Percentiles rank a stretch among this genome's conserved stretches.
These are phyloP conservation scores for Blastomyces silverae DNA, from an alignment of 2,329 filamentous ascomycete species.

Conservation along the genomic window DNA sequence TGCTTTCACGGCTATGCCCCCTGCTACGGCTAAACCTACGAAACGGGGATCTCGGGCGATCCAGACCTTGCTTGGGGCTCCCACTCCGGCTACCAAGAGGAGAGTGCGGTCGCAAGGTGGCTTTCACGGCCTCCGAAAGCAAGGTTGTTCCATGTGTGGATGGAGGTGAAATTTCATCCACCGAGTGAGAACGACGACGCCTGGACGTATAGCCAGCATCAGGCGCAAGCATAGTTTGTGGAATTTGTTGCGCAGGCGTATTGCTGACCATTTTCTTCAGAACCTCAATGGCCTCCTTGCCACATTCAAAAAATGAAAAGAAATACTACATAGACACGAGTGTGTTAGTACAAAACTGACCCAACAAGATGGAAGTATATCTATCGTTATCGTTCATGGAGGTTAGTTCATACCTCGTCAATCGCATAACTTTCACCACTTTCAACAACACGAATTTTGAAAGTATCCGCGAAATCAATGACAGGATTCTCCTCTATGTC, in stretches of 20 bases:
- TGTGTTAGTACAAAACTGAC: slow-evolving; percentile 19
- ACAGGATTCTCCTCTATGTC: slow-evolving; percentile 90
- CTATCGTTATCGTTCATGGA: not conserved
- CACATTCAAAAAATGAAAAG: slow-evolving; percentile 88
- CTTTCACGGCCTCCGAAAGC: slow-evolving; percentile 54
- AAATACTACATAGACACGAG: slow-evolving; percentile 61
- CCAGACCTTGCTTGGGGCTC: slow-evolving; percentile 1
- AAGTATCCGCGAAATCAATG: slow-evolving; percentile 84
- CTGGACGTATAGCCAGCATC: slow-evolving; percentile 18
- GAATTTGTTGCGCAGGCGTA: slow-evolving; percentile 45
- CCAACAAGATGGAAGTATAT: not conserved
- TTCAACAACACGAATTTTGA: slow-evolving; percentile 87
- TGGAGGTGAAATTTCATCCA: not conserved
- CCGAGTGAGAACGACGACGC: slow-evolving; percentile 9
- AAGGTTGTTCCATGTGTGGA: slow-evolving; percentile 12
- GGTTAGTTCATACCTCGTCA: slow-evolving; percentile 63
- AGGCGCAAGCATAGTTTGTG: slow-evolving; percentile 27
- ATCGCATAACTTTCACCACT: slow-evolving; percentile 92
- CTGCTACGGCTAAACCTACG: slow-evolving; percentile 43
- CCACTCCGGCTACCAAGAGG: slow-evolving; percentile 26
- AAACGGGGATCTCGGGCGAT: slow-evolving; percentile 26
- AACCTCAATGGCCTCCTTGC: slow-evolving; percentile 73
- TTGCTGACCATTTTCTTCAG: slow-evolving; percentile 67
- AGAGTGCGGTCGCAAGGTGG: slow-evolving; percentile 53
- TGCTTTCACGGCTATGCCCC: slow-evolving; percentile 38